Evolutionary conservation across 169 alveolate genomes (phyloP), one percentile per base, ranked within the genome.

Genomic region (Neospora caninum): DNA sequence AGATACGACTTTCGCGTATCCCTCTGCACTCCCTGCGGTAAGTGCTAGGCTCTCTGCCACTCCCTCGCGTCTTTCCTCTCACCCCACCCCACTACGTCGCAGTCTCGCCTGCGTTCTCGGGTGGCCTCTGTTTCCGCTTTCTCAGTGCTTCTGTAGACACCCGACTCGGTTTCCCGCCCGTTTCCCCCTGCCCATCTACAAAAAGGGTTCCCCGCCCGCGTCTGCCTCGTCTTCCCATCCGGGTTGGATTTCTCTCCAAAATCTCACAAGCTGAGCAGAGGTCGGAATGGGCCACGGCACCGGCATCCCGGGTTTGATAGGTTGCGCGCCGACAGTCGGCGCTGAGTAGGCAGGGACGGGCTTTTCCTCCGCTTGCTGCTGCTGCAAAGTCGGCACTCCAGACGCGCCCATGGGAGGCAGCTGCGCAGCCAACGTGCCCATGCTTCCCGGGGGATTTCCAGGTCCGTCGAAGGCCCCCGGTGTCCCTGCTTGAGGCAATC

Each of bases 251-350:
- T 13, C 58, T 49, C 58, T 49, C 13, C 22, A 49, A 49, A 13
- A 13, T 22, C 91, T 91, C 69, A 91, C 94, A 36, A 91, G 91
- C 41, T 91, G 94, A 78, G 94, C 91, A 31, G 94, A 58, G 13
- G 94, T 91, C 20, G 94, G 94, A 34, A 91, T 91, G 41, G 94
- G 94, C 94, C 94, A 91, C 0, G 94, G 94, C 16, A 91, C 91
- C 0, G 94, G 94, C 94, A 91, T 91, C 36, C 94, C 94, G 13
- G 91, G 89, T 43, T 91, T 91, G 16, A 91, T 88, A 6, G 94
- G 94, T 34, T 91, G 94, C 36, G 94, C 94, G 31, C 94, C 94
- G 31, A 91, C 94, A 4, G 94, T 91, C 18, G 94, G 94, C 2
- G 94, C 94, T 1, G 91, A n/a, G 78, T 91, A 91, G 22, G 94